A percentile compares a stretch with the other conserved stretches of the same genome.
Evolutionary conservation across 345 rosid species (phyloP).

Genomic region (Draba incana): DNA sequence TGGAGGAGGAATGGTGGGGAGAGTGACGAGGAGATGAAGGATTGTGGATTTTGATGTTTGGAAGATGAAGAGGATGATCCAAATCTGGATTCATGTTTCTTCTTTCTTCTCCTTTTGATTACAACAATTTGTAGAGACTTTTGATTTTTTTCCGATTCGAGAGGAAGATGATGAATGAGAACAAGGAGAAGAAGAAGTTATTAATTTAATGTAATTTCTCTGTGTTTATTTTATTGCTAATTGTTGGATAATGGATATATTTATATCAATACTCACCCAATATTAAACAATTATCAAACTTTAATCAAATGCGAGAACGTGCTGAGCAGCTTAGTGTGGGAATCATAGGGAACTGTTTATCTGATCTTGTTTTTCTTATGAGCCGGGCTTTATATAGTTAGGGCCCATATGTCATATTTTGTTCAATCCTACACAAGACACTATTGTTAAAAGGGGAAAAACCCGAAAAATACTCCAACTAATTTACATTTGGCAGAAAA

Average conservation of each 20-base stretch:
- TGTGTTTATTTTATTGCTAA: slow-evolving; percentile 9
- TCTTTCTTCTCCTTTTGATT: not conserved
- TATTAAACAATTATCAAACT: too few relatives aligned
- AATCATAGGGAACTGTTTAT: not conserved
- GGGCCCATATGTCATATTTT: slow-evolving; percentile 11
- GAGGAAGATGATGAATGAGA: slow-evolving; percentile 23
- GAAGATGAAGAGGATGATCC: slow-evolving; percentile 66
- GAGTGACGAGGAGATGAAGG: slow-evolving; percentile 47
- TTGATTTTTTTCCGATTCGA: not conserved
- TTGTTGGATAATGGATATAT: slow-evolving; percentile 33
- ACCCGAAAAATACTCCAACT: too few relatives aligned
- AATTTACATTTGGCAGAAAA: too few relatives aligned
- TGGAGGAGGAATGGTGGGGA: slow-evolving; percentile 47
- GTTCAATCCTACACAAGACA: not conserved
- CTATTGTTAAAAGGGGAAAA: too few relatives aligned
- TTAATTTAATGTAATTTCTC: not conserved
- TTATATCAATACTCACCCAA: too few relatives aligned
- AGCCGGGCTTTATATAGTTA: not conserved
- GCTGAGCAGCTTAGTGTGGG: slow-evolving; percentile 10
- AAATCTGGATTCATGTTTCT: slow-evolving; percentile 44
- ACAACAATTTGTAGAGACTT: slow-evolving; percentile 8
- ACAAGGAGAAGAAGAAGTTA: too few relatives aligned
- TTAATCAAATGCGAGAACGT: slow-evolving; percentile 36
- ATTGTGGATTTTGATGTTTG: slow-evolving; percentile 77
- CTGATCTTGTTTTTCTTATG: not conserved